Conservation (phyloP, 192 early-diverging fungal species). For the Chytriomyces sp. region DNA sequence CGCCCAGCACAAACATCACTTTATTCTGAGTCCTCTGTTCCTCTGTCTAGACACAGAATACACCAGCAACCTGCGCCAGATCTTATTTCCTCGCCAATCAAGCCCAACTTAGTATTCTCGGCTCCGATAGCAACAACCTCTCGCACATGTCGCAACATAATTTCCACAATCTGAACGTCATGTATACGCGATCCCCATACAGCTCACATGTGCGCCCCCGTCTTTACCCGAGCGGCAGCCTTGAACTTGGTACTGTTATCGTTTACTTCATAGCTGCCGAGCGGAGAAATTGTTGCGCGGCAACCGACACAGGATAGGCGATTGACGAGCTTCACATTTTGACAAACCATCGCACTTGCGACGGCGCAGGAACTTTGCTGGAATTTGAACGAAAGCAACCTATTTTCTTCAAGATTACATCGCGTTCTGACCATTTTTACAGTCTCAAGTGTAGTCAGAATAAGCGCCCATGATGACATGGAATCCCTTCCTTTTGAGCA, state of each 20-base stretch:
- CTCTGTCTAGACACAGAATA: no score
- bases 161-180: conserved; percentile 76
- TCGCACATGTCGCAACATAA: conserved; percentile 78
- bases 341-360: conserved; percentile 46
- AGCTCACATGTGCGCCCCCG: conserved; percentile 61
- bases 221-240: conserved; percentile 61
- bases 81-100: no score
- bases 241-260: conserved; percentile 54
- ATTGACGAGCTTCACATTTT: conserved; percentile 47
- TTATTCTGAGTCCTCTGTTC: no score
- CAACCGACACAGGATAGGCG: conserved; percentile 78
- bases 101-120: no score
- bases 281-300: conserved; percentile 46
- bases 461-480: conserved; percentile 49
- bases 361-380: conserved; percentile 31
- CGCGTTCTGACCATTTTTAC: neutral
- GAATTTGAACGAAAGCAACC: conserved; percentile 19
- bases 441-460: conserved; percentile 60
- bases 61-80: no score
- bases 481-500: conserved; percentile 36
- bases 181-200: conserved; percentile 81
- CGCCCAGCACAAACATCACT: no score
- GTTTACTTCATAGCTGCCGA: conserved; percentile 5
- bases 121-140: conserved; percentile 41
- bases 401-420: neutral